Conservation (phyloP, 2,329 filamentous ascomycete genomes). For the Pseudomassariella vexata region DNA sequence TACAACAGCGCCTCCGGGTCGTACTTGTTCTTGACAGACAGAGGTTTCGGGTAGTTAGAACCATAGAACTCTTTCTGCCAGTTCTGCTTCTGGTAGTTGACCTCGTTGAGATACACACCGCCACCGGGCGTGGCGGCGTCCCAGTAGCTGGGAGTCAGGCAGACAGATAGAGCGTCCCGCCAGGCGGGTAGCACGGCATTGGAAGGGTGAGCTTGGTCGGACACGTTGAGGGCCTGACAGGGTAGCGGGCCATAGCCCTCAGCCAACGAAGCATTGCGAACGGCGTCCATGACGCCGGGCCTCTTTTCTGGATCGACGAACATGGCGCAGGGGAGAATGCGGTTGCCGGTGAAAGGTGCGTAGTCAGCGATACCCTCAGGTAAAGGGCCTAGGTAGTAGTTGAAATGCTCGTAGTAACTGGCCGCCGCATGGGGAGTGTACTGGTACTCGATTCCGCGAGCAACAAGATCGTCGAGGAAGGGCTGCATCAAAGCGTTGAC, state of each 20-base stretch:
- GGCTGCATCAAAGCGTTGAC: no score
- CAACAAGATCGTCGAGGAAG: conserved; percentile 1
- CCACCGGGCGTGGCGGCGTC: conserved; percentile 23
- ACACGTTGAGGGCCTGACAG: no score
- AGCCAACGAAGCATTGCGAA: no score
- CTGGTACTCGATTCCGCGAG: conserved; percentile 1
- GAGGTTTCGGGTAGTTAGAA: conserved; percentile 33
- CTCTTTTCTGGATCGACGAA: no score
- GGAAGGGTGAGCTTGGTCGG: neutral
- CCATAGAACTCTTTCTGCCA: conserved; percentile 42
- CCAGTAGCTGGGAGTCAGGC: no score
- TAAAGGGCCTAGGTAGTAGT: conserved; percentile 1
- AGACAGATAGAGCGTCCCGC: neutral
- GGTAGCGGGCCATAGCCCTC: no score
- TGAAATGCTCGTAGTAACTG: conserved; percentile 3
- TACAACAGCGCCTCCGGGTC: conserved; percentile 41
- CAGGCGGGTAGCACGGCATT: conserved; percentile 2
- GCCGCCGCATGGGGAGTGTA: neutral
- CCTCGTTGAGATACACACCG: conserved; percentile 46
- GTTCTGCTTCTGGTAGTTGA: conserved; percentile 38
- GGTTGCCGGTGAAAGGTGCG: no score
- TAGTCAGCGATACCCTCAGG: neutral
- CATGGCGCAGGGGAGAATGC: no score
- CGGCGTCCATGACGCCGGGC: no score
- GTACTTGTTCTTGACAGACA: conserved; percentile 40